Base-by-base conservation (phyloP, 305 asterid genomes). In the Fraxinus nigra region DNA sequence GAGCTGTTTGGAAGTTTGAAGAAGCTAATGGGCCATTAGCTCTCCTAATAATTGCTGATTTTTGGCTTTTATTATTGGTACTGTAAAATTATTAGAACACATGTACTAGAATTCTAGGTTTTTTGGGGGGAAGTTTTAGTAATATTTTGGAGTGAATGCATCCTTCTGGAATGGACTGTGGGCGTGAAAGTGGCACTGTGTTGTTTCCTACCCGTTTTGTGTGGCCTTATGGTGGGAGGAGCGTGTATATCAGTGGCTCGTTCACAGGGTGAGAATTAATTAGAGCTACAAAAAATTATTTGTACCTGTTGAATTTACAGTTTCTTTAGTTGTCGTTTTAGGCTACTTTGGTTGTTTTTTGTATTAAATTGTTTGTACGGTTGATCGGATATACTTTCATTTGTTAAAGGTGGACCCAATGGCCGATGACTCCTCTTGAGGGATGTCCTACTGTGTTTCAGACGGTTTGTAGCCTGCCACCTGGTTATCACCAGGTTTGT, bases 371-470 rank as follows among this genome's bases (percentile, higher is more conserved):
- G 13, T 82, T 63, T 56, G 7, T 59, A 81, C 48, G 30, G 61
- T 73, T 79, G 78, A 46, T 83, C 48, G 77, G 34, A 28, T 65
- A 26, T 26, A 3, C 32, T 61, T 3, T 26, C 9, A 74, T 59
- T 54, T 70, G 80, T 11, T 46, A 85, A 82, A 96, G 99, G 95
- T 96, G 98, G 98, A 86, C 89, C 48, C 97, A 91, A 72, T 90
- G 93, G 93, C 94, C 97, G 30, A 96, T 96, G 99, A 87, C 97
- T 20, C 98, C 98, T 0, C 93, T 96, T 1, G 99, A 96, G 91
- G 99, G 98, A 70, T 94, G 97, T 88, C 97, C 98, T 46, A 91
- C 95, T 43, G 95, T 91, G n/a, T 96, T 96, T 91, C 98, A 96
- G 87, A 89, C 96, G 1, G 88, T 94, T 75, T 96, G 95, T 84